Evolutionary conservation across 805 yeast genomes (phyloP).

Genomic region (Pichia manshurica): DNA sequence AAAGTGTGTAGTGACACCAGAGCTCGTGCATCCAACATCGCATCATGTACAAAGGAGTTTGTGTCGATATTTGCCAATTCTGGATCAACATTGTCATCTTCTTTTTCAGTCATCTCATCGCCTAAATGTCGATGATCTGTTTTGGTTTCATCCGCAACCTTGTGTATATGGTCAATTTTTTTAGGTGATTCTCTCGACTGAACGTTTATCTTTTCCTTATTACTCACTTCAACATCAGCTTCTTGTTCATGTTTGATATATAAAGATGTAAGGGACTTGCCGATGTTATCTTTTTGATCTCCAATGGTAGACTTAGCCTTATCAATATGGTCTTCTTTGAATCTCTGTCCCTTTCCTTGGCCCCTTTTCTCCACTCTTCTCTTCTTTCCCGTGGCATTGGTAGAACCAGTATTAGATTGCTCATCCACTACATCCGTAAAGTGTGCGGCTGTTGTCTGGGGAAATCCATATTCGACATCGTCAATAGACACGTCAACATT

Average conservation of each 20-base stretch:
- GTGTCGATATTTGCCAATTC: conserved; percentile 45
- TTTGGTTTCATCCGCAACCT: background rate
- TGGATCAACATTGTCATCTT: conserved; percentile 44
- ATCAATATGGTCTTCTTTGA: too few species aligned
- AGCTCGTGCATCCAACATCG: conserved; percentile 54
- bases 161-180: background rate
- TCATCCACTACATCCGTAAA: conserved; percentile 10
- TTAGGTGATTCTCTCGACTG: background rate
- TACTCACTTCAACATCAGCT: too few species aligned
- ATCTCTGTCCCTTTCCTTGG: background rate
- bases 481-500: conserved; percentile 11
- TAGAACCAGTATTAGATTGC: too few species aligned
- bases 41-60: conserved; percentile 55
- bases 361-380: background rate
- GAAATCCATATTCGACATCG: conserved; percentile 10
- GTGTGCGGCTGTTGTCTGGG: conserved; percentile 14
- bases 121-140: background rate
- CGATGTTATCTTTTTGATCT: too few species aligned
- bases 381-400: too few species aligned
- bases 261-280: too few species aligned
- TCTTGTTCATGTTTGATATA: too few species aligned
- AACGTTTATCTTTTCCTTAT: too few species aligned
- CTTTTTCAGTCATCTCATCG: background rate
- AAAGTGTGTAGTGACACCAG: conserved; percentile 25
- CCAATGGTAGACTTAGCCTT: too few species aligned